phyloP scores from a whole-genome alignment of 768 basidiomycete genomes.

The Cyclocybe cylindracea region DNA sequence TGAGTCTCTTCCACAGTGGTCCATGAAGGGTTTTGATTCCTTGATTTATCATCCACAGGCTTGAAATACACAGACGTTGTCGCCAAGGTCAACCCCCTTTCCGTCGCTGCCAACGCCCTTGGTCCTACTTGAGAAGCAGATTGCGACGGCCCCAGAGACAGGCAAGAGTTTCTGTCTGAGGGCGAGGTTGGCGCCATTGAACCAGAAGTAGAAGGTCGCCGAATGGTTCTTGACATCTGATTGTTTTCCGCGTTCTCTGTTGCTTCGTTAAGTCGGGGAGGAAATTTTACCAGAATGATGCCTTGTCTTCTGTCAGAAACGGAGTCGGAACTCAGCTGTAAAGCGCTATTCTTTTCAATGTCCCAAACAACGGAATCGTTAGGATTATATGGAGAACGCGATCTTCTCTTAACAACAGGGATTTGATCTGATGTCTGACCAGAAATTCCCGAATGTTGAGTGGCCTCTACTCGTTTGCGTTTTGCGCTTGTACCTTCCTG shows the following conservation, averaged over 20 bases:
- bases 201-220: no score
- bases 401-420: background rate
- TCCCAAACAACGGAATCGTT: conserved; percentile 32
- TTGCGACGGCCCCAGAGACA: conserved; percentile 30
- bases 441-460: background rate
- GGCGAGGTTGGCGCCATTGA: no score
- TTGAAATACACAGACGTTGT: conserved; percentile 12
- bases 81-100: no score
- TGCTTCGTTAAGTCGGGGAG: background rate
- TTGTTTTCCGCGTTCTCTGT: no score
- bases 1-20: no score
- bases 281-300: conserved; percentile 12
- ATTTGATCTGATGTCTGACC: background rate
- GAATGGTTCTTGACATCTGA: no score
- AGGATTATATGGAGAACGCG: conserved; percentile 15
- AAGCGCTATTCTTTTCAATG: conserved; percentile 24
- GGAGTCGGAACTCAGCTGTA: conserved; percentile 5
- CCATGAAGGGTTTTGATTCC: no score
- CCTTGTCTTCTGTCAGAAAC: conserved; percentile 8
- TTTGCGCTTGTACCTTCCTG: background rate
- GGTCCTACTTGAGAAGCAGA: conserved; percentile 25
- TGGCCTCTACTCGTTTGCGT: background rate
- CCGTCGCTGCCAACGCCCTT: background rate
- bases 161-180: background rate
- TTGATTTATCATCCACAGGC: background rate